phyloP scores from a whole-genome alignment of 306 rosid genomes.

The Mimosa pudica region DNA sequence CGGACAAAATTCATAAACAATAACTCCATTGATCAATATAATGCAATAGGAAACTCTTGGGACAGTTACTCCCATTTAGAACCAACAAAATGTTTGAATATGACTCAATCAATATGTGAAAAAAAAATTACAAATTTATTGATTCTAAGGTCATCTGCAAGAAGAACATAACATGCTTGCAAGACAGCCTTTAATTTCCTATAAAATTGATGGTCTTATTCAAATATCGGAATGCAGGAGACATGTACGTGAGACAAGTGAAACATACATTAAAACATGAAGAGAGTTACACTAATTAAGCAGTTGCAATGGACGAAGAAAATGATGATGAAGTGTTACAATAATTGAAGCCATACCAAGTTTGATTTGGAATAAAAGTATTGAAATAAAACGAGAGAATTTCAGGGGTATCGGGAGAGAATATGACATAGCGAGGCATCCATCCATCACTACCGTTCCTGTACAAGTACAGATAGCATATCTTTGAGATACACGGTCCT shows the following conservation, averaged over 20 bases:
- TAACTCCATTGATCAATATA: no score
- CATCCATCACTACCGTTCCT: slow-evolving; percentile 82
- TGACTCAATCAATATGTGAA: no score
- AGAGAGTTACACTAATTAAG: slow-evolving; percentile 9
- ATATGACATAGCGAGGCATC: slow-evolving; percentile 61
- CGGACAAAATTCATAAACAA: no score
- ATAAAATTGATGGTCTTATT: not conserved
- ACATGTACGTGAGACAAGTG: no score
- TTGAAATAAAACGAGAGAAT: slow-evolving; percentile 56
- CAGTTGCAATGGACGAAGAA: slow-evolving; percentile 35
- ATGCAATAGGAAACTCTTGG: no score
- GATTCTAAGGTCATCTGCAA: no score
- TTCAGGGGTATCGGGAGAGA: slow-evolving; percentile 37
- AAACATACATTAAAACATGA: no score
- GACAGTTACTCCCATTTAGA: no score
- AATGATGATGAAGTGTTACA: slow-evolving; percentile 35
- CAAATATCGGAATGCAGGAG: no score
- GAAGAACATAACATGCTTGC: no score
- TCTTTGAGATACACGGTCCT: slow-evolving; percentile 72
- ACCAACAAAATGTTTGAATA: no score
- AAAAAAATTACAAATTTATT: no score
- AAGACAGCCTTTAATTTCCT: not conserved
- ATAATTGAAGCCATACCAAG: slow-evolving; percentile 72
- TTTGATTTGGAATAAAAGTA: slow-evolving; percentile 48
- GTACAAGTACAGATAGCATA: slow-evolving; percentile 67